Percentiles rank a stretch among this genome's conserved stretches.
Conservation (phyloP, 129 eudicot species). For the Erigeron canadensis region DNA sequence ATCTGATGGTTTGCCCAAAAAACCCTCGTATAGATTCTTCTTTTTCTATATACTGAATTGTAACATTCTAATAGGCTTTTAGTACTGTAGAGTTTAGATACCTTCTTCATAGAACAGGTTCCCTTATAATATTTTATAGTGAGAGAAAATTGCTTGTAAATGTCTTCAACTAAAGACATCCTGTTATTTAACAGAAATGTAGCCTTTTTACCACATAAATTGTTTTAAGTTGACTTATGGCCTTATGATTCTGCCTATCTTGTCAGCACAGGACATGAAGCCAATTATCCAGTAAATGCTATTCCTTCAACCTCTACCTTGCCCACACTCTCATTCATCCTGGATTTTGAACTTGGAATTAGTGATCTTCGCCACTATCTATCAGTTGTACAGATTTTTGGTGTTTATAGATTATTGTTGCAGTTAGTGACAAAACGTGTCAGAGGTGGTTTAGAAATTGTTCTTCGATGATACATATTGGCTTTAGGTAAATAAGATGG, state of each 20-base stretch:
- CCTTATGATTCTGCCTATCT: not conserved
- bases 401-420: too few species aligned
- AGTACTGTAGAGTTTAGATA: constrained; percentile 19
- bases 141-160: constrained; percentile 27
- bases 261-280: not conserved
- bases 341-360: not conserved
- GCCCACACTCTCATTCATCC: not conserved
- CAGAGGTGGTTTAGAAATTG: too few species aligned
- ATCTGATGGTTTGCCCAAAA: constrained; percentile 6
- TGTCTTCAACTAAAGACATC: constrained; percentile 25
- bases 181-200: constrained; percentile 23
- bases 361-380: not conserved
- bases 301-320: not conserved
- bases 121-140: constrained; percentile 18
- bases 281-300: not conserved
- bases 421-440: too few species aligned
- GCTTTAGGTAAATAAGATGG: too few species aligned
- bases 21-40: constrained; percentile 38
- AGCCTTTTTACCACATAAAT: too few species aligned
- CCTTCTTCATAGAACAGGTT: not conserved
- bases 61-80: constrained; percentile 35
- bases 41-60: constrained; percentile 27
- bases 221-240: too few species aligned
- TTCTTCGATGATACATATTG: too few species aligned
- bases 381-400: too few species aligned